A percentile compares a stretch with the other conserved stretches of the same genome.
These are phyloP conservation scores for Quercus glauca DNA, from an alignment of 306 rosid species.

Conservation along the genomic window DNA sequence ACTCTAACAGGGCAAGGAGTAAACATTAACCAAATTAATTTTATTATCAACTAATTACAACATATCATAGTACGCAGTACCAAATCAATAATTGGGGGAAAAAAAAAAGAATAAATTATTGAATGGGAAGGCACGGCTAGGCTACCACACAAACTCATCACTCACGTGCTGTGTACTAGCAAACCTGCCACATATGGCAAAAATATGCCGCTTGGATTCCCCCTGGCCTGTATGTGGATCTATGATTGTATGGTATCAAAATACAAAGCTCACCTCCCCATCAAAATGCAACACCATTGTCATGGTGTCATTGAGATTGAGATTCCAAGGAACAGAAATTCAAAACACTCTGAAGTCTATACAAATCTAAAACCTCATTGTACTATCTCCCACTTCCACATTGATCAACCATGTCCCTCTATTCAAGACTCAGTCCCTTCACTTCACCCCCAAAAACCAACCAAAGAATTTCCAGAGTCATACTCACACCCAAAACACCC, in stretches of 20 bases:
- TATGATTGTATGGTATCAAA: neutral
- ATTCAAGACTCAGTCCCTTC: slow-evolving; percentile 21
- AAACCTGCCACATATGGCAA: neutral
- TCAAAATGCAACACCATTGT: no score
- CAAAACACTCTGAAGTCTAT: neutral
- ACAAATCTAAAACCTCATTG: neutral
- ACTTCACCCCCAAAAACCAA: slow-evolving; percentile 13
- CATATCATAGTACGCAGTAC: no score
- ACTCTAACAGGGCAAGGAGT: fast-evolving
- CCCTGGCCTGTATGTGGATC: neutral
- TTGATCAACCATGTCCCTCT: slow-evolving; percentile 14
- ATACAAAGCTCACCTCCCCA: no score
- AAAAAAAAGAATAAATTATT: no score
- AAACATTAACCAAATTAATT: no score
- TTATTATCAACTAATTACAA: no score
- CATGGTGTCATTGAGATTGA: no score
- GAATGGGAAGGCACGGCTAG: no score
- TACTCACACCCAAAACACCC: neutral
- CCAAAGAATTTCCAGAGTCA: slow-evolving; percentile 5
- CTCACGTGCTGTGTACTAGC: no score
- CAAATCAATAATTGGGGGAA: no score
- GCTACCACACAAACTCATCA: no score
- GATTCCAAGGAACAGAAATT: neutral
- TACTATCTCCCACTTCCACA: neutral
- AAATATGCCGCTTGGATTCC: neutral